These are phyloP conservation scores for Penicillium brevicompactum DNA, from an alignment of 2,329 filamentous ascomycete species.

Conservation along the genomic window DNA sequence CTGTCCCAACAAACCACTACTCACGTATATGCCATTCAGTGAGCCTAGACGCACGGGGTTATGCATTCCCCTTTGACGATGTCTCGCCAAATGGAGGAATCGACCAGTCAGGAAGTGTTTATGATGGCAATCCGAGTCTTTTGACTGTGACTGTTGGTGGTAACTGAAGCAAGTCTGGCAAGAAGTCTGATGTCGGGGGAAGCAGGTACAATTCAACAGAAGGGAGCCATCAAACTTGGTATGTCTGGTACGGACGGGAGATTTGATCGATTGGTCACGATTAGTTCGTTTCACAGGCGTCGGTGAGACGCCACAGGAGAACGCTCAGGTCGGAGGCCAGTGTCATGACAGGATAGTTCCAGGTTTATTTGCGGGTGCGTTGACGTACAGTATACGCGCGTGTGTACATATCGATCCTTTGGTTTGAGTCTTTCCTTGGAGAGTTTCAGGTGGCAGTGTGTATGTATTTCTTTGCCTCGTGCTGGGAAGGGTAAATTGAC, in stretches of 20 bases:
- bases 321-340: no score
- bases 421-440: not conserved
- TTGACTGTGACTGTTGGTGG: slow-evolving; percentile 62
- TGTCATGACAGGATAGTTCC: no score
- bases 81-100: slow-evolving; percentile 57
- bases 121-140: slow-evolving; percentile 57
- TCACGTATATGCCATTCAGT: slow-evolving; percentile 64
- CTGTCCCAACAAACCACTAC: slow-evolving; percentile 66
- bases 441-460: not conserved
- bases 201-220: not conserved
- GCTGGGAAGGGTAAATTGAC: not conserved
- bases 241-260: no score
- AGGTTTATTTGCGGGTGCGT: no score
- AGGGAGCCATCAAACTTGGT: no score
- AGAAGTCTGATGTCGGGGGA: not conserved
- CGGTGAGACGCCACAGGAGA: no score
- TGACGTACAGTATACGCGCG: not conserved
- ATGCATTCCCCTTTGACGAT: slow-evolving; percentile 74
- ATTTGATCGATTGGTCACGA: no score
- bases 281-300: no score
- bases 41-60: slow-evolving; percentile 63
- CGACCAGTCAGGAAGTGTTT: slow-evolving; percentile 66
- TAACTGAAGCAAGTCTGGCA: slow-evolving; percentile 2
- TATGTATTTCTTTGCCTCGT: not conserved
- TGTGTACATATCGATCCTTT: not conserved